phyloP scores from a whole-genome alignment of 176 grass and related monocot species.

The Raddia distichophylla region DNA sequence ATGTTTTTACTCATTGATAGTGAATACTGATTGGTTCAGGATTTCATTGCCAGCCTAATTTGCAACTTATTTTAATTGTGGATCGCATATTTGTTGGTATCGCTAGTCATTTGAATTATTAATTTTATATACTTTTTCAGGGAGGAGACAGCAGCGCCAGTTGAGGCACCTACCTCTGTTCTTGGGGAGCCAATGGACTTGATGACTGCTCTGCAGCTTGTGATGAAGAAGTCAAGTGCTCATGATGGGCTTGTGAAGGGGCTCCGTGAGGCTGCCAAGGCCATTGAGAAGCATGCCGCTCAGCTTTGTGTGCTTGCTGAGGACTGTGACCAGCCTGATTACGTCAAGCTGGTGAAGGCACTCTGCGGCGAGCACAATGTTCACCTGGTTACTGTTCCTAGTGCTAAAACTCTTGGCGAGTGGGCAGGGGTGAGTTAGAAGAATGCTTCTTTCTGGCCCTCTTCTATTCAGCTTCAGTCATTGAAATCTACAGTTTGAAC shows the following conservation, averaged over 20 bases:
- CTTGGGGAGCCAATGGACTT: constrained; percentile 81
- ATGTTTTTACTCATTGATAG: too few relatives aligned
- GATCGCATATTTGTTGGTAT: not conserved
- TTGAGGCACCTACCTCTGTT: constrained; percentile 37
- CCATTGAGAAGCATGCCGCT: constrained; percentile 68
- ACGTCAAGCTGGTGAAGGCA: constrained; percentile 76
- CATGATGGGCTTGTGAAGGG: constrained; percentile 72
- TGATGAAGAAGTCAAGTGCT: constrained; percentile 73
- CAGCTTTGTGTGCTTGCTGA: constrained; percentile 70
- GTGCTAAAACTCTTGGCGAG: constrained; percentile 74
- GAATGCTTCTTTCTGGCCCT: not conserved
- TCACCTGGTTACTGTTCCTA: constrained; percentile 69
- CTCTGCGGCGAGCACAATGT: constrained; percentile 76
- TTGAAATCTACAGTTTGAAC: too few relatives aligned
- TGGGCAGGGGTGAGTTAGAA: constrained; percentile 65
- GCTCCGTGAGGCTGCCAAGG: constrained; percentile 64
- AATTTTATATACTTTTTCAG: constrained; percentile 28
- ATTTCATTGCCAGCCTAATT: too few relatives aligned
- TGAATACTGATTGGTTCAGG: too few relatives aligned
- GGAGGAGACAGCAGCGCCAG: constrained; percentile 45
- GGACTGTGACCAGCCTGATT: constrained; percentile 79
- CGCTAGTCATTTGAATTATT: not conserved
- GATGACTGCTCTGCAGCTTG: constrained; percentile 70
- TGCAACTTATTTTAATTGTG: not conserved
- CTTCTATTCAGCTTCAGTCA: too few relatives aligned